Base-by-base conservation (phyloP, 1,284 basidiomycete species). In the Apiotrichum siamense region DNA sequence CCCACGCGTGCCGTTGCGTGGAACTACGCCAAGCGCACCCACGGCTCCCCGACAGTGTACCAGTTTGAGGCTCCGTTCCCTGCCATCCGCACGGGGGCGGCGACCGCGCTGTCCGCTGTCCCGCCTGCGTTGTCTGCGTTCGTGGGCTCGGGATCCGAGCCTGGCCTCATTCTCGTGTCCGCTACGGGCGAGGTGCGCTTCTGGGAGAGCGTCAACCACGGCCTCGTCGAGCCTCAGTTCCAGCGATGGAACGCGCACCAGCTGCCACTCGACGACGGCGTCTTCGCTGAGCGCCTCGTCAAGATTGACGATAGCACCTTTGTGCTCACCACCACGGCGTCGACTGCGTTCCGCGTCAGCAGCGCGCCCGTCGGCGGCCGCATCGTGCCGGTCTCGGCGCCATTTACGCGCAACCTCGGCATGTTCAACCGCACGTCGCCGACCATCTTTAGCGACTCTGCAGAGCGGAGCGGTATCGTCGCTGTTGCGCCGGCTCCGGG, bases 1-100 rank as follows among this genome's bases (percentile, higher is more conserved):
- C 59, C 64, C 5, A 55, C 61, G 9, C 40, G 50, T 21, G 72
- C 70, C 47, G 66, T 69, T 36, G 70, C 74, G 3, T 77, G 76
- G 76, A 76, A 76, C 54, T 76, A 73, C 55, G 55, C 65, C 11
- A 74, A 68, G 68, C 67, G 61, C 44, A 69, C 70, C 37, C 66
- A 63, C 57, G 66, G 62, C 20, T 65, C 55, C 12, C 65, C 63
- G 13, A 72, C 63, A 11, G 64, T 61, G 26, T 76, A 71, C 54
- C 55, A 53, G 27, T 73, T 70, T 54, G 68, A 61, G 7, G 64
- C 65, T 0, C 65, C 72, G 17, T 57, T 60, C 23, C 61, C 59
- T 2, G 52, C 64, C 7, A 63, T 63, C 17, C 40, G 36, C 7
- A 51, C 48, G 20, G 29, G 41, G 4, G 17, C 18, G 13, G 21